Evolutionary conservation across 2,329 filamentous ascomycete genomes (phyloP).

Genomic region (Trichoderma arundinaceum): DNA sequence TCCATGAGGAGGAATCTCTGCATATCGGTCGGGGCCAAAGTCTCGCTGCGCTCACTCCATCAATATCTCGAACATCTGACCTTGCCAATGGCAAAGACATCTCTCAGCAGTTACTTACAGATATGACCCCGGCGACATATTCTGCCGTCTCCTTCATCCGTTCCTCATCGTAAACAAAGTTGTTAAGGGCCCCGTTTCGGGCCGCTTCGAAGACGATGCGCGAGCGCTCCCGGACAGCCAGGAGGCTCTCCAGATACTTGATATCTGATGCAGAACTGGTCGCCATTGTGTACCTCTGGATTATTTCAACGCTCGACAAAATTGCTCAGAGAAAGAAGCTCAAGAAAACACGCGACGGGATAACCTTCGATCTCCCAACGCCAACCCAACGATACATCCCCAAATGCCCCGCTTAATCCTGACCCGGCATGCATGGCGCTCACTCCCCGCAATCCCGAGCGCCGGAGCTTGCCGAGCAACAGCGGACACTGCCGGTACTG

Average conservation of each 20-base stretch:
- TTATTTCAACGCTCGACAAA: neutral
- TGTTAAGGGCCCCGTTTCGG: slow-evolving; percentile 46
- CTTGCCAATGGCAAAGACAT: neutral
- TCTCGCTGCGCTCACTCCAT: slow-evolving; percentile 49
- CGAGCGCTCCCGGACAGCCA: slow-evolving; percentile 46
- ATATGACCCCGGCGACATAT: slow-evolving; percentile 51
- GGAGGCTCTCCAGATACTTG: slow-evolving; percentile 46
- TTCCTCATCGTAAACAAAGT: slow-evolving; percentile 50
- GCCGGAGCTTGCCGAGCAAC: slow-evolving; percentile 27
- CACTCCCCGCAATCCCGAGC: slow-evolving; percentile 6
- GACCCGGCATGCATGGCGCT: neutral
- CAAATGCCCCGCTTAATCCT: slow-evolving; percentile 22
- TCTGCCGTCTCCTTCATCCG: slow-evolving; percentile 49
- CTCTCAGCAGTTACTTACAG: slow-evolving; percentile 40
- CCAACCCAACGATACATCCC: slow-evolving; percentile 24
- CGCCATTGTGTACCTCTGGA: neutral
- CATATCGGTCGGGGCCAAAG: slow-evolving; percentile 54
- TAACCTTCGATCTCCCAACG: slow-evolving; percentile 25
- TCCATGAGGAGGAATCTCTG: slow-evolving; percentile 59
- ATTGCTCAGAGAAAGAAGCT: neutral
- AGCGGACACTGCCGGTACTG: slow-evolving; percentile 19
- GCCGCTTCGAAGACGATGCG: slow-evolving; percentile 45
- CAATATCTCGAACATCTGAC: neutral
- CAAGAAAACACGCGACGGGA: neutral
- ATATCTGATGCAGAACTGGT: slow-evolving; percentile 10